A percentile compares a stretch with the other conserved stretches of the same genome.
phyloP scores from a whole-genome alignment of 768 basidiomycete genomes.

The Xerocomellus amylosporus region DNA sequence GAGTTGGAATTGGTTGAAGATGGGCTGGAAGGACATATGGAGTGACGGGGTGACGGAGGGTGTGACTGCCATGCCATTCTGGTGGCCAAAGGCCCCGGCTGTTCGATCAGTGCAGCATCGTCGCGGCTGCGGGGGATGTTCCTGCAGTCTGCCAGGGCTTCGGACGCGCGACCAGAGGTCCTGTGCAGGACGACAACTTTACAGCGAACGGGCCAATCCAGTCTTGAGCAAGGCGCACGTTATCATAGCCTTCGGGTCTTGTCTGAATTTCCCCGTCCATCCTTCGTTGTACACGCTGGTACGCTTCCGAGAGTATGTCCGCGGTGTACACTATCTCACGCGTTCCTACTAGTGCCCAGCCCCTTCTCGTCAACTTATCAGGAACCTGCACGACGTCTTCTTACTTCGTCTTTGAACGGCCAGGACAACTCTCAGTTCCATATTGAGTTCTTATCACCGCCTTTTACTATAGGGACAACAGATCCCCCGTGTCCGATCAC shows the following conservation, averaged over 20 bases:
- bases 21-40: constrained; percentile 11
- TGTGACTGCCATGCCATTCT: background rate
- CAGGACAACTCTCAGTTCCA: background rate
- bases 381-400: background rate
- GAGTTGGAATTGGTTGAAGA: constrained; percentile 63
- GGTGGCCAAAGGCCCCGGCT: no score
- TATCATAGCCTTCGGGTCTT: no score
- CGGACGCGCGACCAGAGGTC: constrained; percentile 25
- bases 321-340: constrained; percentile 31
- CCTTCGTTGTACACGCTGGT: constrained; percentile 67
- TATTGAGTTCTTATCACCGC: constrained; percentile 58
- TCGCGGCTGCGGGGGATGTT: constrained; percentile 44
- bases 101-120: constrained; percentile 76
- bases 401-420: background rate
- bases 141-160: constrained; percentile 18
- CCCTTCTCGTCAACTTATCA: background rate
- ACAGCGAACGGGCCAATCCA: no score
- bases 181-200: no score
- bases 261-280: no score
- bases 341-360: constrained; percentile 31
- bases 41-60: constrained; percentile 1
- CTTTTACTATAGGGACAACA: constrained; percentile 52
- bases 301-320: constrained; percentile 34
- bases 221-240: no score
- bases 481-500: no score